phyloP scores from a whole-genome alignment of 768 basidiomycete genomes.

The Mycena crocata region DNA sequence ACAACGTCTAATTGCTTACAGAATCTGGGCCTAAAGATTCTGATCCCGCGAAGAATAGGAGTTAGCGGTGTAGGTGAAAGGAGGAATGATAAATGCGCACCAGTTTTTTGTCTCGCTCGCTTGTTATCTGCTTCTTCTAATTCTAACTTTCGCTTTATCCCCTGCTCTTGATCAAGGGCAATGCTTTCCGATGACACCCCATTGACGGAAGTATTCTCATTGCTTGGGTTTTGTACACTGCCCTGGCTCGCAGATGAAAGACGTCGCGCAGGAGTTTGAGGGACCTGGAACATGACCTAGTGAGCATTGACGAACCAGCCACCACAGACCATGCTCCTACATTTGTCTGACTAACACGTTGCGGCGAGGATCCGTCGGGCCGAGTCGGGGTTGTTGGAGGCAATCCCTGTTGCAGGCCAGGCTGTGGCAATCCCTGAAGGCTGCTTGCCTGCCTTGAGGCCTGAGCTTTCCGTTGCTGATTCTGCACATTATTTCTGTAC shows the following conservation, averaged over 20 bases:
- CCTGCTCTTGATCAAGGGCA: constrained; percentile 71
- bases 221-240: constrained; percentile 32
- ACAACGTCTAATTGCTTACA: constrained; percentile 48
- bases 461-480: constrained; percentile 68
- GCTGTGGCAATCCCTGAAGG: too few relatives aligned
- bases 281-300: constrained; percentile 31
- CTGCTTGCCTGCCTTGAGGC: constrained; percentile 29
- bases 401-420: too few relatives aligned
- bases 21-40: constrained; percentile 60
- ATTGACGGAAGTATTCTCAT: constrained; percentile 18
- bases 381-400: constrained; percentile 30
- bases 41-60: constrained; percentile 40
- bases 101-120: constrained; percentile 78
- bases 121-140: constrained; percentile 75
- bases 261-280: constrained; percentile 44
- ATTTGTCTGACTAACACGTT: constrained; percentile 25
- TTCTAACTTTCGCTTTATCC: constrained; percentile 79
- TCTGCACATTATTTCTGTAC: constrained; percentile 71
- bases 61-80: constrained; percentile 29
- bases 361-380: constrained; percentile 21
- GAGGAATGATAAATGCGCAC: constrained; percentile 52
- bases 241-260: constrained; percentile 36
- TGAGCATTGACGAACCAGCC: constrained; percentile 6
- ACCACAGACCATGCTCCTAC: constrained; percentile 12
- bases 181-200: constrained; percentile 48